Percentiles rank a stretch among this genome's conserved stretches.
Evolutionary conservation across 176 grass and related monocot genomes (phyloP).

Genomic region (Rhipidocladum racemiflorum): DNA sequence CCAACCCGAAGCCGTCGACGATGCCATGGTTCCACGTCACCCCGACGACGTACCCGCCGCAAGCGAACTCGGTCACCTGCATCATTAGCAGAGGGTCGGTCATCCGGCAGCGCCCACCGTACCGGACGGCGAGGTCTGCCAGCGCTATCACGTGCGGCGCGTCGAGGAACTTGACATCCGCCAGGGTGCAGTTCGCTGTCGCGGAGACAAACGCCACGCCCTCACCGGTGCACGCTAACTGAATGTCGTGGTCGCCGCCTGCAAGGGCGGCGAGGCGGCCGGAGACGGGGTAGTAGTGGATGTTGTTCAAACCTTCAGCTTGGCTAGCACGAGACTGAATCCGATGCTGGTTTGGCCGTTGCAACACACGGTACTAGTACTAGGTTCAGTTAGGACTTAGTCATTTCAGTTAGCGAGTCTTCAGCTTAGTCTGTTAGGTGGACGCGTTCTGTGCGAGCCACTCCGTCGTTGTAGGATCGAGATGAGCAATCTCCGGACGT

Average conservation of each 20-base stretch:
- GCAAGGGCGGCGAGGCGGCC: neutral
- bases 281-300: slow-evolving; percentile 32
- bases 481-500: too few relatives aligned
- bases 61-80: slow-evolving; percentile 12
- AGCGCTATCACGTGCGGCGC: slow-evolving; percentile 10
- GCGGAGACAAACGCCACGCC: slow-evolving; percentile 29
- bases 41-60: neutral
- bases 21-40: slow-evolving; percentile 9
- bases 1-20: neutral
- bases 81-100: neutral
- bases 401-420: too few relatives aligned
- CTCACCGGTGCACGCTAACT: slow-evolving; percentile 24
- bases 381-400: too few relatives aligned
- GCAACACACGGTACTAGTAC: neutral
- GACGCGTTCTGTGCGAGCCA: too few relatives aligned
- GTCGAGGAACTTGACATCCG: slow-evolving; percentile 13
- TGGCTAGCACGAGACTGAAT: neutral
- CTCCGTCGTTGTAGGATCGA: too few relatives aligned
- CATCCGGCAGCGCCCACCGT: neutral
- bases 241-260: neutral
- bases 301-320: neutral
- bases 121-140: neutral
- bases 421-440: too few relatives aligned
- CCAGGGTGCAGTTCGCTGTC: slow-evolving; percentile 4
- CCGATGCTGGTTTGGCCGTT: neutral